Conservation (phyloP, 306 rosid species). For the Hippophae tibetana region DNA sequence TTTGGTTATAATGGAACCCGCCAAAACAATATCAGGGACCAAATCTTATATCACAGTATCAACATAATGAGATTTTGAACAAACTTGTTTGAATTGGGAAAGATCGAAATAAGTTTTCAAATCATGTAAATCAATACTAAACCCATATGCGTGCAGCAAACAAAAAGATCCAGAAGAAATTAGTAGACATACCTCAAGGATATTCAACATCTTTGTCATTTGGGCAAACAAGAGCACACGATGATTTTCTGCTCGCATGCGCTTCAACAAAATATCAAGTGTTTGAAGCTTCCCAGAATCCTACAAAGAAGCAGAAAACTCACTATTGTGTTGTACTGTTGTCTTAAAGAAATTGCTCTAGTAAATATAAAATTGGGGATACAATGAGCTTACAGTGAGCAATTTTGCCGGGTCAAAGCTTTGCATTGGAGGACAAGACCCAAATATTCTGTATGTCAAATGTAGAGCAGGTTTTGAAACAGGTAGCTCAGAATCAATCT, state of each 20-base stretch:
- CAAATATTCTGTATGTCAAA: constrained; percentile 78
- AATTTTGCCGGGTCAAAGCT: constrained; percentile 98
- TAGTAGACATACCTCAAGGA: constrained; percentile 66
- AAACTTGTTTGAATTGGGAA: not conserved
- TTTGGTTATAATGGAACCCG: not conserved
- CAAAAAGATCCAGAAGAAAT: constrained; percentile 15
- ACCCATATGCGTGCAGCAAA: constrained; percentile 3
- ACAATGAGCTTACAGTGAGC: constrained; percentile 63
- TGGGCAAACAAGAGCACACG: constrained; percentile 97
- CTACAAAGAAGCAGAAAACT: constrained; percentile 32
- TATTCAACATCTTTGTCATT: constrained; percentile 98
- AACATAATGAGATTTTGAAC: not conserved
- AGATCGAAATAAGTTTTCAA: not conserved
- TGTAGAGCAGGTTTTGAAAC: constrained; percentile 78
- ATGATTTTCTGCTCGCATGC: constrained; percentile 80
- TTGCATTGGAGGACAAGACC: constrained; percentile 84
- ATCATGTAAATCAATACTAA: not conserved
- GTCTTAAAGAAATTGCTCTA: too few relatives aligned
- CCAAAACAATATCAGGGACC: not conserved
- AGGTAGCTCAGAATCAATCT: constrained; percentile 70
- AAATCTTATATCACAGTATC: not conserved
- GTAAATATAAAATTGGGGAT: constrained; percentile 10
- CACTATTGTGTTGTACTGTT: not conserved
- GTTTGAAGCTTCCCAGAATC: constrained; percentile 99
- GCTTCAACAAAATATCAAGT: constrained; percentile 94